Conservation (phyloP, 139 green algal genomes). For the Pleodorina starrii region DNA sequence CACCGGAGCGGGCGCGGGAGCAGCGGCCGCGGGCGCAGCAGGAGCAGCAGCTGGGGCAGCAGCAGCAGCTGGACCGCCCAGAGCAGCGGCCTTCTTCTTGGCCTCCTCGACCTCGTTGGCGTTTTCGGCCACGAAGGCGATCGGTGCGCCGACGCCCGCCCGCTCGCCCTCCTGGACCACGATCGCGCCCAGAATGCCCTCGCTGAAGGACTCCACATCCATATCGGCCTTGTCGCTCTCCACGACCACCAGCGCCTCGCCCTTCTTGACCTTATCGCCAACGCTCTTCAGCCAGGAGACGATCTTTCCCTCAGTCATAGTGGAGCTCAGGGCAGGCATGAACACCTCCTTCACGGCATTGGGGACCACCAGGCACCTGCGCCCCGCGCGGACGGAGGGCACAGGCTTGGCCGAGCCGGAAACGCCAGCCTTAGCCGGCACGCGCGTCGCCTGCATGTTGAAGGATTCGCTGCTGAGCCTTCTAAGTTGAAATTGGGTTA, state of each 20-base stretch:
- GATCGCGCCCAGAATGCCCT: slow-evolving; percentile 92
- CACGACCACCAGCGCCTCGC: slow-evolving; percentile 94
- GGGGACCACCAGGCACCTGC: slow-evolving; percentile 39
- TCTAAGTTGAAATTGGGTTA: not conserved
- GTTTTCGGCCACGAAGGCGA: slow-evolving; percentile 96
- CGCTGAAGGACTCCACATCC: slow-evolving; percentile 97
- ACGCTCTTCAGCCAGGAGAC: slow-evolving; percentile 95
- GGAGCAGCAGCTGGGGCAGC: slow-evolving; percentile 57
- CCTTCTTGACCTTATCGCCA: slow-evolving; percentile 90
- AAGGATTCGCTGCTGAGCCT: not conserved
- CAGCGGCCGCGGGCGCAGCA: slow-evolving; percentile 46
- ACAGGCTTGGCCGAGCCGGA: not conserved
- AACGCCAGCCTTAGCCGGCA: not conserved
- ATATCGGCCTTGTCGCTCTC: slow-evolving; percentile 99
- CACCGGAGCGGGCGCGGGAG: slow-evolving; percentile 57
- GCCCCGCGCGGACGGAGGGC: not conserved
- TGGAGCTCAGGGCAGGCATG: slow-evolving; percentile 92
- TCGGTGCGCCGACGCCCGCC: slow-evolving; percentile 92
- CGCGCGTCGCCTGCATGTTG: slow-evolving; percentile 28
- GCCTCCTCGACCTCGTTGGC: slow-evolving; percentile 95
- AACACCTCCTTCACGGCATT: slow-evolving; percentile 91
- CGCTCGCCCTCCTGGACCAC: slow-evolving; percentile 88
- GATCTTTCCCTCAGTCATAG: slow-evolving; percentile 91
- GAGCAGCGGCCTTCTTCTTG: slow-evolving; percentile 86
- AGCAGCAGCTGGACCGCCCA: slow-evolving; percentile 59